These are phyloP conservation scores for Crassisporium funariophilum DNA, from an alignment of 768 basidiomycete genomes.

Conservation along the genomic window DNA sequence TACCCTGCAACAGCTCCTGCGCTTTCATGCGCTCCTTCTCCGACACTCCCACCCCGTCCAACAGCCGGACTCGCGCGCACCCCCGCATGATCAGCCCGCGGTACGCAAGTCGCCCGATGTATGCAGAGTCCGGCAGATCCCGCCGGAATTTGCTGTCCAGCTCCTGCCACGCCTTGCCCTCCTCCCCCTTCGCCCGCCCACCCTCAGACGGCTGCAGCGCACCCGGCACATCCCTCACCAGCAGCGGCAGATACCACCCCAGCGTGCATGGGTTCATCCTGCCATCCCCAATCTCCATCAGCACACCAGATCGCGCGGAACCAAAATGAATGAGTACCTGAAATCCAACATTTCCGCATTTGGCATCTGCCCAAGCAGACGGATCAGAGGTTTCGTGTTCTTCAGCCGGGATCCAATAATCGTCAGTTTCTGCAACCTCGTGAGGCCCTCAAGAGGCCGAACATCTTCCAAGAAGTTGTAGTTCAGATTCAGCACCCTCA, in stretches of 20 bases:
- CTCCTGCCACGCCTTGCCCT: conserved; percentile 60
- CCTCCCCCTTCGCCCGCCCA: conserved; percentile 24
- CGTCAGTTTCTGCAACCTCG: conserved; percentile 78
- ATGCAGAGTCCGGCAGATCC: conserved; percentile 85
- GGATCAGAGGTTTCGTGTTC: conserved; percentile 73
- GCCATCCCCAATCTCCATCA: conserved; percentile 10
- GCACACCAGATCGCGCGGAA: conserved; percentile 13
- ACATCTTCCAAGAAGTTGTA: conserved; percentile 92
- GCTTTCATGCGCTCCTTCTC: conserved; percentile 88
- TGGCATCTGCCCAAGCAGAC: conserved; percentile 66
- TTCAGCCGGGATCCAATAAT: conserved; percentile 84
- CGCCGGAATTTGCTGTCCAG: conserved; percentile 86
- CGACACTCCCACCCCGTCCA: conserved; percentile 87
- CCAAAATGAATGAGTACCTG: conserved; percentile 47
- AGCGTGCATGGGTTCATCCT: conserved; percentile 97
- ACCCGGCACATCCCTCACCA: conserved; percentile 68
- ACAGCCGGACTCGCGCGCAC: conserved; percentile 61
- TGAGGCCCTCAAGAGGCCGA: conserved; percentile 66
- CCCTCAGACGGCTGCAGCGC: conserved; percentile 64
- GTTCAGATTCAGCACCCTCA: conserved; percentile 92
- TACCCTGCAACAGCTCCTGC: conserved; percentile 61
- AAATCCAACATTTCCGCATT: conserved; percentile 91
- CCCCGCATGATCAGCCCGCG: conserved; percentile 85
- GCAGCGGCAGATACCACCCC: conserved; percentile 91
- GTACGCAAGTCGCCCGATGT: conserved; percentile 86